A percentile compares a stretch with the other conserved stretches of the same genome.
Evolutionary conservation across 75 land plant genomes (phyloP).

Genomic region (Gnetum montanum): DNA sequence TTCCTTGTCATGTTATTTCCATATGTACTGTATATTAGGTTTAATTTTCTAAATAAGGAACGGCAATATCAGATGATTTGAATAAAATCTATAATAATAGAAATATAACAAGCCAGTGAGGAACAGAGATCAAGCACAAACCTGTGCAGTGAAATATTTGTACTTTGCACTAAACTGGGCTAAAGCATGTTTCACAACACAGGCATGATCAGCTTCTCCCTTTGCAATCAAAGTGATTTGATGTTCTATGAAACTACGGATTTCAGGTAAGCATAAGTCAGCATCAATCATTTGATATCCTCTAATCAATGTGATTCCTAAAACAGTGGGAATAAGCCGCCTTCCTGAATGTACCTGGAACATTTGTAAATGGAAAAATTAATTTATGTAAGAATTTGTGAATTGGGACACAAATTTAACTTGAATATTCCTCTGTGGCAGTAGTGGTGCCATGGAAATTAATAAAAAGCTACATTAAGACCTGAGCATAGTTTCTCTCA

Average conservation of each 20-base stretch:
- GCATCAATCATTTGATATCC: constrained; percentile 92
- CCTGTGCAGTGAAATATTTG: constrained; percentile 72
- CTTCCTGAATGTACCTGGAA: constrained; percentile 86
- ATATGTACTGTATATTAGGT: not conserved
- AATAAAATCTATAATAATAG: too few relatives aligned
- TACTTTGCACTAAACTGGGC: constrained; percentile 70
- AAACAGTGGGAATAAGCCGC: constrained; percentile 74
- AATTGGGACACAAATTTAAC: not conserved
- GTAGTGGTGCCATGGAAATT: too few relatives aligned
- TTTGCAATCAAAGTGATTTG: constrained; percentile 92
- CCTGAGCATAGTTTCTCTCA: constrained; percentile 99
- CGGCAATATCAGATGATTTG: too few relatives aligned
- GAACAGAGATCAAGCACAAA: too few relatives aligned
- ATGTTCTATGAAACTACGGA: constrained; percentile 91
- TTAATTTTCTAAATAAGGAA: not conserved
- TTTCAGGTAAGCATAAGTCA: constrained; percentile 92
- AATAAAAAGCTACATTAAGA: constrained; percentile 16
- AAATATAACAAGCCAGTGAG: too few relatives aligned
- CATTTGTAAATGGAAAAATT: constrained; percentile 1
- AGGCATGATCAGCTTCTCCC: constrained; percentile 74
- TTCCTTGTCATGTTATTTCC: not conserved
- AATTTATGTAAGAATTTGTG: not conserved
- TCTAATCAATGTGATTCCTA: constrained; percentile 76
- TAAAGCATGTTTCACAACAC: constrained; percentile 66
- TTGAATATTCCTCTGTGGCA: too few relatives aligned